A percentile compares a stretch with the other conserved stretches of the same genome.
phyloP scores from a whole-genome alignment of 345 rosid species.

The Brassica napus region Da-Ae NC_063448.1:43863001-43863500 shows the following conservation, averaged over 20 bases:
- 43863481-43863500: neutral
- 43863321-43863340: neutral
- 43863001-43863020: conserved; percentile 12
- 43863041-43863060: neutral
- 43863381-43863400: neutral
- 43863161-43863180: conserved; percentile 2
- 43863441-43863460: neutral
- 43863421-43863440: neutral
- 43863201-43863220: neutral
- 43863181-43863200: neutral
- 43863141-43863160: neutral
- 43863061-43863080: conserved; percentile 1
- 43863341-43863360: neutral
- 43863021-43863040: conserved; percentile 27
- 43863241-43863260: neutral
- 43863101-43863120: neutral
- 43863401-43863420: neutral
- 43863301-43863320: neutral
- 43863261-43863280: neutral
- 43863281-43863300: neutral
- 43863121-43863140: neutral
- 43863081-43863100: conserved; percentile 2
- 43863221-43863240: neutral
- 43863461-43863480: neutral
- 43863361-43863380: neutral